Evolutionary conservation across 1,284 basidiomycete genomes (phyloP).

Genomic region (Tilletia setariae): DNA sequence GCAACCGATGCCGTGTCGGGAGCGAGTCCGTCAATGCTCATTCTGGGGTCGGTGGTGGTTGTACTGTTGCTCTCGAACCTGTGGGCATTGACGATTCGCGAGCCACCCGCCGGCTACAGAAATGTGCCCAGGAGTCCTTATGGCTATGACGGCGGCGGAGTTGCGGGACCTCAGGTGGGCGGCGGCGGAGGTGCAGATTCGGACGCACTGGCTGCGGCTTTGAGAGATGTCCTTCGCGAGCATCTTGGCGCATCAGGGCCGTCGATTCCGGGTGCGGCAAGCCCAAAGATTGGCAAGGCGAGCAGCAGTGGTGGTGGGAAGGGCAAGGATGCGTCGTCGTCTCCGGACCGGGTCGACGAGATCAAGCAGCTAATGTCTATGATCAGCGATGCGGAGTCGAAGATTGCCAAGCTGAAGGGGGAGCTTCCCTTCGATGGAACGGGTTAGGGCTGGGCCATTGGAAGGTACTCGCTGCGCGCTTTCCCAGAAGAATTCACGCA

Average conservation of each 20-base stretch:
- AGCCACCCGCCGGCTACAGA: constrained; percentile 9
- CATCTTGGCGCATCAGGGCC: neutral
- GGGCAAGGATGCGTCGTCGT: neutral
- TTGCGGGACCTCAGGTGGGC: neutral
- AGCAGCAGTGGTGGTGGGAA: neutral
- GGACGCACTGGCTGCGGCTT: constrained; percentile 1
- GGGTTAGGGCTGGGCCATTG: neutral
- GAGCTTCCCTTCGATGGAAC: constrained; percentile 1
- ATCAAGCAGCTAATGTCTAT: constrained; percentile 10
- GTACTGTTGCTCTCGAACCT: constrained; percentile 55
- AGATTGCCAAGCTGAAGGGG: constrained; percentile 14
- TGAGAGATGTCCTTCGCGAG: constrained; percentile 8
- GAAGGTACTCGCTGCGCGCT: too few species aligned
- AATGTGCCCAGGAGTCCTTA: neutral
- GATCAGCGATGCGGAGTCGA: constrained; percentile 12
- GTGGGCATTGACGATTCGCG: constrained; percentile 39
- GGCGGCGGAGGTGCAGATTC: neutral
- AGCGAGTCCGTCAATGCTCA: constrained; percentile 33
- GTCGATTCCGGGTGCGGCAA: too few species aligned
- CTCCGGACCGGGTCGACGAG: constrained; percentile 4
- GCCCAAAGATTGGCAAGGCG: neutral
- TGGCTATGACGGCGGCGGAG: neutral
- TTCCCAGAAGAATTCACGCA: too few species aligned
- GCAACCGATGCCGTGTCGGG: constrained; percentile 21
- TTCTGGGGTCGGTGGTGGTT: constrained; percentile 42